Conservation (phyloP, 495 filamentous ascomycete species). For the Trichodelitschia bisporula region DNA sequence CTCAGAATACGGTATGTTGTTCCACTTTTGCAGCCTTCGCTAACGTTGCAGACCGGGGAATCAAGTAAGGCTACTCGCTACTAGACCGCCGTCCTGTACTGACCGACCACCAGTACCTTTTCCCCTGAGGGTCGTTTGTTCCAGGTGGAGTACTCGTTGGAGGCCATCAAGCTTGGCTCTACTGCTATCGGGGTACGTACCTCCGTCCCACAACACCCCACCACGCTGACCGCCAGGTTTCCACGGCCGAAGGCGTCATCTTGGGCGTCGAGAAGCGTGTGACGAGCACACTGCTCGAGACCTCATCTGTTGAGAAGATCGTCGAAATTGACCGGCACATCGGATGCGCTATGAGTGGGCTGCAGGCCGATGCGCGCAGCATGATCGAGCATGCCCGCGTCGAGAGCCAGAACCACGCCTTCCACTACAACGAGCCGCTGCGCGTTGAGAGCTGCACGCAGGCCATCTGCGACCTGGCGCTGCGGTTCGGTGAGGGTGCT, state of each 20-base stretch:
- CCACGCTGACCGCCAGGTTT: conserved; percentile 29
- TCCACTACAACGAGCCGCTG: conserved; percentile 88
- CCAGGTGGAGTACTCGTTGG: conserved; percentile 99
- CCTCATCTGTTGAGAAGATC: conserved; percentile 94
- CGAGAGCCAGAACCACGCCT: conserved; percentile 85
- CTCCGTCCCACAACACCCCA: conserved; percentile 1
- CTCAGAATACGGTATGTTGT: conserved; percentile 80
- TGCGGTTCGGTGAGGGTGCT: conserved; percentile 90
- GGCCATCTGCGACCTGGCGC: conserved; percentile 89
- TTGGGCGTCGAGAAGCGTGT: conserved; percentile 98
- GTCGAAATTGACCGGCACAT: conserved; percentile 98
- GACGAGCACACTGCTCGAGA: conserved; percentile 87
- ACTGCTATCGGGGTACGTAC: conserved; percentile 77
- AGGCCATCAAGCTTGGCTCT: conserved; percentile 97
- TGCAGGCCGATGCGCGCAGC: conserved; percentile 87
- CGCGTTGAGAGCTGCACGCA: conserved; percentile 95
- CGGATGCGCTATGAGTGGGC: conserved; percentile 91
- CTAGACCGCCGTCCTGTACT: neutral
- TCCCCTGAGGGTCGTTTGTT: conserved; percentile 98
- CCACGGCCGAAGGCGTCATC: conserved; percentile 79
- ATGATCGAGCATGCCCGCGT: conserved; percentile 97
- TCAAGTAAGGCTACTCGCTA: conserved; percentile 47
- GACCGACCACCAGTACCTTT: conserved; percentile 52
- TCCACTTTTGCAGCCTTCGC: conserved; percentile 3
- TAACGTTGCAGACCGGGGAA: conserved; percentile 59